A percentile compares a stretch with the other conserved stretches of the same genome.
Conservation (phyloP, 176 grass and related monocot genomes). For the Puya raimondii region DNA sequence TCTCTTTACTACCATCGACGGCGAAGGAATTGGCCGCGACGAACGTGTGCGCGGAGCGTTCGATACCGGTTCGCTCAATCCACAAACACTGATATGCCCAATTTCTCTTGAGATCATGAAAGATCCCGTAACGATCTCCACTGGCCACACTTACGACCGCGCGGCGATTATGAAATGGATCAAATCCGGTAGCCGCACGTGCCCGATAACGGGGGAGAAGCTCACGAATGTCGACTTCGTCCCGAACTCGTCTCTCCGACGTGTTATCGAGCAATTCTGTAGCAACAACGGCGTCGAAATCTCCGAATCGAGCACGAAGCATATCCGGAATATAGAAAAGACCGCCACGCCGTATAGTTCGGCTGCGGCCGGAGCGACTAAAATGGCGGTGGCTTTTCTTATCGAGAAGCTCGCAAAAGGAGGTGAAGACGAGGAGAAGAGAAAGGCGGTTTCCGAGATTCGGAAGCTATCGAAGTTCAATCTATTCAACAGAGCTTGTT, state of each 20-base stretch:
- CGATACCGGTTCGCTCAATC: slow-evolving; percentile 33
- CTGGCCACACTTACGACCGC: slow-evolving; percentile 87
- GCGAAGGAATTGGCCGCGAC: background rate
- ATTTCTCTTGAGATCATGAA: slow-evolving; percentile 86
- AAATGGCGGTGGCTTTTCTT: slow-evolving; percentile 40
- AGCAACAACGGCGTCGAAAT: slow-evolving; percentile 25
- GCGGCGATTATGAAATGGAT: slow-evolving; percentile 71
- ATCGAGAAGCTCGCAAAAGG: slow-evolving; percentile 23
- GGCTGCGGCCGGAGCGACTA: slow-evolving; percentile 22
- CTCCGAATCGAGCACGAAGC: slow-evolving; percentile 24
- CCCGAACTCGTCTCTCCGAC: slow-evolving; percentile 46
- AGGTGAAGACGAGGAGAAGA: slow-evolving; percentile 27
- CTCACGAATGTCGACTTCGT: slow-evolving; percentile 43
- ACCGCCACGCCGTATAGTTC: slow-evolving; percentile 32
- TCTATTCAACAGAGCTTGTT: slow-evolving; percentile 55
- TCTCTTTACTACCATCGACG: slow-evolving; percentile 46
- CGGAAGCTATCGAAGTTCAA: slow-evolving; percentile 70
- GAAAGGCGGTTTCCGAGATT: slow-evolving; percentile 47
- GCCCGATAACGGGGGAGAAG: slow-evolving; percentile 74
- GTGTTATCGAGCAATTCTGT: slow-evolving; percentile 48
- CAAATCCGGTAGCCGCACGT: slow-evolving; percentile 32
- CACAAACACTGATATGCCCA: slow-evolving; percentile 57
- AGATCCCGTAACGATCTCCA: slow-evolving; percentile 66
- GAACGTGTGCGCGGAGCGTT: slow-evolving; percentile 16
- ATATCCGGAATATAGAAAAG: slow-evolving; percentile 34